Evolutionary conservation across 163 green algal species (phyloP), one percentile per base, ranked within the genome.

Genomic region (Volvox carteri): DNA sequence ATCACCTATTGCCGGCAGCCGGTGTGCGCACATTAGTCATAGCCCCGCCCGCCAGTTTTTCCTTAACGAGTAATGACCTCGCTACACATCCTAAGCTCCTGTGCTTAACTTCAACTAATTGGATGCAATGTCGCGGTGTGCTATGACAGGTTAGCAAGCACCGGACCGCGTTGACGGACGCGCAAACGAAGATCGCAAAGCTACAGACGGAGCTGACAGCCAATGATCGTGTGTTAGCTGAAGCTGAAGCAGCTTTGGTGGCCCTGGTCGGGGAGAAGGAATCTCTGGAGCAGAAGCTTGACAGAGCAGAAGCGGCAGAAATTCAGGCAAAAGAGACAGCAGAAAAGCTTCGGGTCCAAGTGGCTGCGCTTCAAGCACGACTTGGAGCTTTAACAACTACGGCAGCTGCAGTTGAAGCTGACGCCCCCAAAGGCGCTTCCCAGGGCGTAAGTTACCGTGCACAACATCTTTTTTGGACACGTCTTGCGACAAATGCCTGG

Each of bases 181-280:
- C 39, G 0, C 52, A 44, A 23, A n/a, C 39, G 2, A 54, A 84
- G 84, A 7, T 84, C 23, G 41, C n/a, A 12, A n/a, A 21, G 39
- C 54, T 89, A 16, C 37, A 77, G 41, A 72, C 23, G 3, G 84
- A 89, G 72, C 72, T 89, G 9, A 35, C 70, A 2, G 84, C 84
- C 8, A 89, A 89, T 46, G 84, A 89, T n/a, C 28, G 54, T 14
- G 84, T 89, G 18, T 52, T 89, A 56, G 84, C 72, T n/a, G 84
- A 89, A 7, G 84, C 84, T 5, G 84, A 89, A 78, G 28, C 72
- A 11, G 84, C 84, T 3, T 54, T 89, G 2, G 52, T 56, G 18
- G 72, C 30, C 18, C 84, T 89, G 16, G 84, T 84, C 33, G 72
- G 23, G 7, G 72, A 89, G 41, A 88, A 81, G 50, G 83, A 73